A percentile compares a stretch with the other conserved stretches of the same genome.
Evolutionary conservation across 257 asterid species (phyloP).

Genomic region (Thymus quinquecostatus): DNA sequence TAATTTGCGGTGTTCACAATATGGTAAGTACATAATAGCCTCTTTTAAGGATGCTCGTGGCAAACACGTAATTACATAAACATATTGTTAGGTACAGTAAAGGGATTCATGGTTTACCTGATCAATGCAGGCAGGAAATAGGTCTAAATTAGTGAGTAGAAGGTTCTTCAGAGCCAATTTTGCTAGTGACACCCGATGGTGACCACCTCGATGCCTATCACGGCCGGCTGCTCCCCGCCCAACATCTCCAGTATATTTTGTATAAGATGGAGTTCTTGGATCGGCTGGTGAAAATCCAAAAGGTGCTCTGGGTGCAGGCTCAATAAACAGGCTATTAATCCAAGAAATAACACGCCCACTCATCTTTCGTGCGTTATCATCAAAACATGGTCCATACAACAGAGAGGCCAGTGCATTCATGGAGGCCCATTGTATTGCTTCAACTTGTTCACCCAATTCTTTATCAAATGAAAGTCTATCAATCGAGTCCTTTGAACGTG

Average conservation of each 20-base stretch:
- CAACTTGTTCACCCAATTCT: slow-evolving; percentile 94
- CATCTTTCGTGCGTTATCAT: slow-evolving; percentile 98
- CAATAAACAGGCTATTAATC: slow-evolving; percentile 96
- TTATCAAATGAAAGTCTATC: slow-evolving; percentile 95
- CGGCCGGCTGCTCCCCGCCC: slow-evolving; percentile 81
- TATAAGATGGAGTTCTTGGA: slow-evolving; percentile 95
- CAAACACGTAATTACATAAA: slow-evolving; percentile 26
- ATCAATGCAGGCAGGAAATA: slow-evolving; percentile 99
- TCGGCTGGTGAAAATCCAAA: slow-evolving; percentile 99
- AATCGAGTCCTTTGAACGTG: slow-evolving; percentile 91
- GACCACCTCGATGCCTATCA: slow-evolving; percentile 98
- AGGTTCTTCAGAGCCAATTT: slow-evolving; percentile 92
- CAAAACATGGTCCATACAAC: slow-evolving; percentile 97
- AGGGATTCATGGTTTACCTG: slow-evolving; percentile 62
- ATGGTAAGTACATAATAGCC: slow-evolving; percentile 13
- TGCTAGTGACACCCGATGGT: slow-evolving; percentile 86
- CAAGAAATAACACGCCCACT: slow-evolving; percentile 98
- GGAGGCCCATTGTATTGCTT: slow-evolving; percentile 98
- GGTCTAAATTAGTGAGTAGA: slow-evolving; percentile 95
- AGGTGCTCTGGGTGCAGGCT: slow-evolving; percentile 97
- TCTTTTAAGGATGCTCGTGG: slow-evolving; percentile 1
- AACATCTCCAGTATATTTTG: slow-evolving; percentile 82
- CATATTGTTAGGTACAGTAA: background rate
- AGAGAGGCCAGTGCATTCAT: slow-evolving; percentile 99
- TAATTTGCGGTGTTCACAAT: slow-evolving; percentile 16